Evolutionary conservation across 768 basidiomycete genomes (phyloP), one percentile per base, ranked within the genome.

Genomic region (Mycena pura): DNA sequence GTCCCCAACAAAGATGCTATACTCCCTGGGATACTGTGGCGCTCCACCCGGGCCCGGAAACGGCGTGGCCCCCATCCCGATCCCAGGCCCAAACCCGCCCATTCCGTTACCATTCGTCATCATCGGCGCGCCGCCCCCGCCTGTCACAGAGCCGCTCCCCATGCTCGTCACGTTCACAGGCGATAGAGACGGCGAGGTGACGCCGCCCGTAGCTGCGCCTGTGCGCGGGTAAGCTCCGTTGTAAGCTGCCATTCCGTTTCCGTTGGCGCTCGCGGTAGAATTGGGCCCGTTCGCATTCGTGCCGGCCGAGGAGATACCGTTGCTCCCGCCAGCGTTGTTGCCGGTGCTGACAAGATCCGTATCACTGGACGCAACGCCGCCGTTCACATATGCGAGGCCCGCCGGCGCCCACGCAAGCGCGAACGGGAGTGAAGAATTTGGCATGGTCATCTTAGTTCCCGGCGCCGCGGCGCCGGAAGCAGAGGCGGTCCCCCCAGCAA

Each of bases 1-100:
- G 75, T 97, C 95, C 41, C 95, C 95, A 3, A 96, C 95, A 69
- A 97, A 97, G 54, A 97, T 93, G 74, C 92, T 93, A 72, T 91
- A 96, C 76, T 96, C 95, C 73, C 89, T 93, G 32, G 86, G 85
- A 64, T 84, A 90, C 71, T 87, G 88, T 55, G 85, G 84, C 54
- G 80, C 78, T 8, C 75, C 49, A 36, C 76, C 70, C 53, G n/a
- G n/a, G n/a, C n/a, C n/a, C n/a, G 78, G 62, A 56, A 70, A 50
- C 21, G 68, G 63, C 36, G 63, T 51, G 25, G 67, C 54, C 15
- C 41, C 11, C 31, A 27, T 31, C 6, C 32, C 15, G 5, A 46
- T 13, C 22, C 49, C 5, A 19, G 38, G 2, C 14, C 43, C 11
- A 38, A 14, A 27, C 32, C 22, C 46, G 10, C 31, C 54, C 1